Evolutionary conservation across 2,329 filamentous ascomycete species (phyloP), one percentile per base, ranked within the genome.

Genomic region (Fusarium newnesense): DNA sequence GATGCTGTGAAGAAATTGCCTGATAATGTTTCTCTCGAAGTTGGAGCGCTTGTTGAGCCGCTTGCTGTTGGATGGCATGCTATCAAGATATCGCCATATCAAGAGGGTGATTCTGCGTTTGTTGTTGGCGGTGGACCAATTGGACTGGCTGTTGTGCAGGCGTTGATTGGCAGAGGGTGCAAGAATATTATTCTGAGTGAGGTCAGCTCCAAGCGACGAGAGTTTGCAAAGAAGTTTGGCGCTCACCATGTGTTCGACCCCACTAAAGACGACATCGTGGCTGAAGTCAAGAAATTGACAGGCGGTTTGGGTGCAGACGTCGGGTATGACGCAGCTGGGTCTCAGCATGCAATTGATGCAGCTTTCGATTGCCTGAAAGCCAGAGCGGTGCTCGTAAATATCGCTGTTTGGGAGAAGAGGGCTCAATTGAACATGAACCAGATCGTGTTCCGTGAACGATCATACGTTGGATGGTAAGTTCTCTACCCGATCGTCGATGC

Each of bases 391-490:
- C 34, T 69, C 5, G 67, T 69, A 5, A 69, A 69, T 0, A 69
- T 69, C 7, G 67, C 67, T 19, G 67, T 69, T 1, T 69, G 67
- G 67, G 67, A 69, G 8, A 69, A 69, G 9, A 42, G 67, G 4
- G 67, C 67, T 1, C 58, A 69, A 8, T 47, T 69, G 30, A 69
- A 64, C 34, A 69, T 69, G 67, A 69, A 69, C 1, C 67, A 69
- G 30, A 64, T 69, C 5, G 67, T 69, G n/a, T 69, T 69, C 16
- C 11, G 67, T 5, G 67, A 69, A 5, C 18, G 67, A 15, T 69
- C 65, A 21, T 69, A 69, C 4, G 44, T 69, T 26, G 67, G 67
- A 36, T 64, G 67, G 67, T 58, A 36, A 58, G 67, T 43, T 19
- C 2, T 28, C 8, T 3, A 8, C 3, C 1, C 1, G 2, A 0